A percentile compares a stretch with the other conserved stretches of the same genome.
Conservation (phyloP, 2,329 filamentous ascomycete genomes). For the Microdochium bolleyi region DNA sequence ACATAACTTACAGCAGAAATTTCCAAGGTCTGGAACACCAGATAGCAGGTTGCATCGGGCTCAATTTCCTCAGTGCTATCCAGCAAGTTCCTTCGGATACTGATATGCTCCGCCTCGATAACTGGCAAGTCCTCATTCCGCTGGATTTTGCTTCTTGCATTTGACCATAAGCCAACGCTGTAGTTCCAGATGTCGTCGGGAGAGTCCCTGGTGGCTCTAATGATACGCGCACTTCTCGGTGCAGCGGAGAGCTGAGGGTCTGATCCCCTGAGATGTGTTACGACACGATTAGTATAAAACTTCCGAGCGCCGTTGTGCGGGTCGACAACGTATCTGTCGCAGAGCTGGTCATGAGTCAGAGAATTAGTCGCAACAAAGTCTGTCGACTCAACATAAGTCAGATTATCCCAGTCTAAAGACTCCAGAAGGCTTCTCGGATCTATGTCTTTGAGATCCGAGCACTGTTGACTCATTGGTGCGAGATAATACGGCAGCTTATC, state of each 20-base stretch:
- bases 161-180: slow-evolving; percentile 67
- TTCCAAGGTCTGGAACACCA: slow-evolving; percentile 69
- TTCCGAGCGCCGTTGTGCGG: slow-evolving; percentile 56
- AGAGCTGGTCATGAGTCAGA: background rate
- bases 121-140: slow-evolving; percentile 74
- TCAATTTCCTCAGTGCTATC: slow-evolving; percentile 55
- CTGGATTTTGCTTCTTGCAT: slow-evolving; percentile 38
- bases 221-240: slow-evolving; percentile 36
- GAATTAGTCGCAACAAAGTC: background rate
- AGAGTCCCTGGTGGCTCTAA: slow-evolving; percentile 26
- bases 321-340: slow-evolving; percentile 46
- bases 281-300: slow-evolving; percentile 44
- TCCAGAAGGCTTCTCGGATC: slow-evolving; percentile 9
- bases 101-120: slow-evolving; percentile 63
- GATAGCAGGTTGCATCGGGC: slow-evolving; percentile 45
- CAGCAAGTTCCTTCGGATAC: slow-evolving; percentile 75
- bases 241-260: slow-evolving; percentile 56
- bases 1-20: slow-evolving; percentile 61
- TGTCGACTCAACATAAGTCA: slow-evolving; percentile 19
- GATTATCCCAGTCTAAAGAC: slow-evolving; percentile 55
- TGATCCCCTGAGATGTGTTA: slow-evolving; percentile 50
- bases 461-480: slow-evolving; percentile 42
- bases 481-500: slow-evolving; percentile 76
- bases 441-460: slow-evolving; percentile 13
- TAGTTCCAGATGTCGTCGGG: slow-evolving; percentile 69